Evolutionary conservation across 169 alveolate species (phyloP), one percentile per base, ranked within the genome.

Genomic region (Plasmodium relictum): DNA sequence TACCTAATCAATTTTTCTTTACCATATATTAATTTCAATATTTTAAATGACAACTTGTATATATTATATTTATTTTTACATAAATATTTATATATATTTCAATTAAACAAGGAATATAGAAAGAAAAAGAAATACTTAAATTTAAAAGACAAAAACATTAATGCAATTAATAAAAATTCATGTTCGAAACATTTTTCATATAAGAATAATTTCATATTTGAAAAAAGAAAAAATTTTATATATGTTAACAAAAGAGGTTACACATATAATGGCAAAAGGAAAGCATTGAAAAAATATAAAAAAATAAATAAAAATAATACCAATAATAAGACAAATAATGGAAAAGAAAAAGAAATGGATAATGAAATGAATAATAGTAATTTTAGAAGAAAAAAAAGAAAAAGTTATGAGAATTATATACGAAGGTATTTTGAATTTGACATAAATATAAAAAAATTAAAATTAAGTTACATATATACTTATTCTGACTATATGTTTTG

Each of bases 61-160:
- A 48, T 24, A 3, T 59, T 74, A 24, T 74, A 18, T 59, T 61
- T 74, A 48, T 61, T 74, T 54, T 18, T 74, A 7, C 41, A 74
- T 74, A 74, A 74, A 52, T 74, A 74, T 50, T 26, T 61, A 4
- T 61, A 66, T 39, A 41, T 61, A 14, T 50, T 66, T 22, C 10
- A 41, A 18, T 26, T 52, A 16, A 72, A 10, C 16, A 37, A 58
- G 45, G 18, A 72, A 20, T 58, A 69, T 44, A 54, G 63, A 69
- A 69, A 22, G 41, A 52, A 58, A 42, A 69, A 52, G 6, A 1
- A 3, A 14, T 16, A 56, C 3, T n/a, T 10, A 6, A 48, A 48
- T 48, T 48, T 9, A 48, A 9, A 14, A 14, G 58, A 48, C 1
- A 14, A 48, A 48, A 14, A 48, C 1, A 9, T 14, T 14, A 48